These are phyloP conservation scores for Fraxinus americana DNA, from an alignment of 257 asterid species.

Conservation along the genomic window DNA sequence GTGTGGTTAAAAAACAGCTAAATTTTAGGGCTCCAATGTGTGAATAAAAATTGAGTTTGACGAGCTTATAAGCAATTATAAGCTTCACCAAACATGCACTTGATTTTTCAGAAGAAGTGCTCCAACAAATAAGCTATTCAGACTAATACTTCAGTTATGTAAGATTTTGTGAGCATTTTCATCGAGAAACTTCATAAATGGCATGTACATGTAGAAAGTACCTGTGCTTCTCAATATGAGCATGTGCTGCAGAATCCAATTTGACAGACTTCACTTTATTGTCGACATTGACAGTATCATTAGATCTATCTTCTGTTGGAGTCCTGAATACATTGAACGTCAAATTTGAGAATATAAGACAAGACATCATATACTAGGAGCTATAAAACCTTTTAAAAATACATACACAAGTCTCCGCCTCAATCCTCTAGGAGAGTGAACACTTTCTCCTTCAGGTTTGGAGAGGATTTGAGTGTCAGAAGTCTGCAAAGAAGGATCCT, in stretches of 20 bases:
- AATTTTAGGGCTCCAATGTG: too few relatives aligned
- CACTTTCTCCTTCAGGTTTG: slow-evolving; percentile 46
- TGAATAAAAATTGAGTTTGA: too few relatives aligned
- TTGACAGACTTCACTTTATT: slow-evolving; percentile 54
- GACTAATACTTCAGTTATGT: not conserved
- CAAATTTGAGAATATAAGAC: slow-evolving; percentile 20
- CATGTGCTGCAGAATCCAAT: slow-evolving; percentile 77
- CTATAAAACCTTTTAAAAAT: slow-evolving; percentile 7
- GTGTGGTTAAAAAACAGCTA: too few relatives aligned
- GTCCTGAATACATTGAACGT: slow-evolving; percentile 43
- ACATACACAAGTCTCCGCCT: slow-evolving; percentile 78
- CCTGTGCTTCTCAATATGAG: slow-evolving; percentile 89
- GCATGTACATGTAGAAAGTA: slow-evolving; percentile 18
- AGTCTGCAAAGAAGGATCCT: slow-evolving; percentile 45
- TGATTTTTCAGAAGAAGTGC: not conserved
- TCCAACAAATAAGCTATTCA: not conserved
- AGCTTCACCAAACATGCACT: too few relatives aligned
- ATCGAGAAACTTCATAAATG: slow-evolving; percentile 14
- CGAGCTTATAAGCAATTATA: too few relatives aligned
- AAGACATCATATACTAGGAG: not conserved
- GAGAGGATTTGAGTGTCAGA: slow-evolving; percentile 46
- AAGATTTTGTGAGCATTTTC: slow-evolving; percentile 7
- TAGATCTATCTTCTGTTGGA: slow-evolving; percentile 54
- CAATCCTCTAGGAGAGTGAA: slow-evolving; percentile 61
- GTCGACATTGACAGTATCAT: slow-evolving; percentile 41